These are phyloP conservation scores for Daldinia sp. DNA, from an alignment of 2,329 filamentous ascomycete genomes.

Conservation along the genomic window DNA sequence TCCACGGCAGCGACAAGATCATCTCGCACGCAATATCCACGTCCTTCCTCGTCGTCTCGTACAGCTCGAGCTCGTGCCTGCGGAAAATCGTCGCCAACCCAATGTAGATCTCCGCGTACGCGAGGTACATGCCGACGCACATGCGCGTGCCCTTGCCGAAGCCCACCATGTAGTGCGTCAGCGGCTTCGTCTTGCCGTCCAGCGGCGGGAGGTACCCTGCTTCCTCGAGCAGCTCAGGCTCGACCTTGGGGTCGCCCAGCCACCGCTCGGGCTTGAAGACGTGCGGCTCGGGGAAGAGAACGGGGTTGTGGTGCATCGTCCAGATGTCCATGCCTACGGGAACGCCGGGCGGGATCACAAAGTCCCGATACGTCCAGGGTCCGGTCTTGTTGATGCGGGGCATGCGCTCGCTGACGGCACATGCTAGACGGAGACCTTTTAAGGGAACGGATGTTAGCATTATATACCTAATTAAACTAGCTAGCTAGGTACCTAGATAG, in stretches of 20 bases:
- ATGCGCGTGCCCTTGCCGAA: conserved; percentile 53
- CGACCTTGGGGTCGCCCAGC: conserved; percentile 36
- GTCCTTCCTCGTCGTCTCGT: conserved; percentile 43
- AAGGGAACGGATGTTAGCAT: neutral
- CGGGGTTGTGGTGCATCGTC: conserved; percentile 41
- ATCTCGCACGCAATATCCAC: conserved; percentile 34
- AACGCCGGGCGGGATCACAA: conserved; percentile 33
- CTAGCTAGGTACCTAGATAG: neutral
- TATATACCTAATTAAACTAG: no score
- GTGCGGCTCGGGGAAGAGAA: conserved; percentile 31
- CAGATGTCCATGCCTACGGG: conserved; percentile 39
- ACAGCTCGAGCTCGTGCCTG: conserved; percentile 56
- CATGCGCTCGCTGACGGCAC: conserved; percentile 29
- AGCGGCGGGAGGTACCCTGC: conserved; percentile 18
- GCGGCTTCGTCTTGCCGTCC: conserved; percentile 24
- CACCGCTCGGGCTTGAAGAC: conserved; percentile 43
- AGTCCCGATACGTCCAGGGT: conserved; percentile 29
- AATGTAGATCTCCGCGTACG: conserved; percentile 53
- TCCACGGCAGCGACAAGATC: conserved; percentile 3
- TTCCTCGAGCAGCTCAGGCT: conserved; percentile 12
- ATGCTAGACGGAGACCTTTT: conserved; percentile 34
- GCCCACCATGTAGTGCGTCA: conserved; percentile 43
- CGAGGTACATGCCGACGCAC: conserved; percentile 54
- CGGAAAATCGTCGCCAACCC: conserved; percentile 59
- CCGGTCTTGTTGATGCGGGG: conserved; percentile 34